These are phyloP conservation scores for Tolypocladium endophyticum DNA, from an alignment of 2,329 filamentous ascomycete species.

Conservation along the genomic window DNA sequence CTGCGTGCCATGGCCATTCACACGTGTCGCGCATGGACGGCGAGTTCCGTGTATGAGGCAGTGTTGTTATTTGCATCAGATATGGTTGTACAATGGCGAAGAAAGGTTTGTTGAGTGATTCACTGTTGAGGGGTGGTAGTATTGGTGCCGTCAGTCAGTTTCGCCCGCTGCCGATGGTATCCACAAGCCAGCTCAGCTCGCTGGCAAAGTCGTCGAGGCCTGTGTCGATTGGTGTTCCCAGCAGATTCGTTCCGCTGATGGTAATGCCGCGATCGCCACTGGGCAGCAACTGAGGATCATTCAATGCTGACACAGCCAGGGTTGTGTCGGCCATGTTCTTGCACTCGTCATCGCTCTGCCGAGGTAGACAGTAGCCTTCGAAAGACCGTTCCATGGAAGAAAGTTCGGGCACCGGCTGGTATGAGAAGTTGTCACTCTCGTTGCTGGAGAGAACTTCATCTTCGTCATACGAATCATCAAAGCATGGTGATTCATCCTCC, in stretches of 20 bases:
- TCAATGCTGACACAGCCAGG: slow-evolving; percentile 6
- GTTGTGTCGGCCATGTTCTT: slow-evolving; percentile 5
- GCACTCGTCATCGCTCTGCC: slow-evolving; percentile 12
- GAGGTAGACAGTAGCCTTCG: slow-evolving; percentile 37
- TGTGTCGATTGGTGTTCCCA: slow-evolving; percentile 24
- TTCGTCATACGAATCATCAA: slow-evolving; percentile 35
- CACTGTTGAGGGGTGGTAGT: not conserved
- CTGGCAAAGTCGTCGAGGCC: slow-evolving; percentile 29
- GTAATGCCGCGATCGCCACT: slow-evolving; percentile 8
- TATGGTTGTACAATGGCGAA: not conserved
- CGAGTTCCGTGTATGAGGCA: not conserved
- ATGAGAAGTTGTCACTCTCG: slow-evolving; percentile 23
- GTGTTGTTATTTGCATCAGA: not conserved
- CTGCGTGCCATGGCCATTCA: not conserved
- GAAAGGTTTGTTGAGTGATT: not conserved
- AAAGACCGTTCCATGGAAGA: slow-evolving; percentile 12
- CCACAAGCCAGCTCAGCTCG: slow-evolving; percentile 43
- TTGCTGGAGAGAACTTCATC: slow-evolving; percentile 25
- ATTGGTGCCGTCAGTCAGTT: slow-evolving; percentile 5
- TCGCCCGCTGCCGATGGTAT: slow-evolving; percentile 28
- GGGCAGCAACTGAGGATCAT: slow-evolving; percentile 15
- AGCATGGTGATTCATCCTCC: slow-evolving; percentile 31
- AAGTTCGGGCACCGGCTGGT: slow-evolving; percentile 10
- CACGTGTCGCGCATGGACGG: not conserved
- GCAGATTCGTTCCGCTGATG: slow-evolving; percentile 13